phyloP scores from a whole-genome alignment of 2,329 filamentous ascomycete species.

The Neoascochyta sp. region DNA sequence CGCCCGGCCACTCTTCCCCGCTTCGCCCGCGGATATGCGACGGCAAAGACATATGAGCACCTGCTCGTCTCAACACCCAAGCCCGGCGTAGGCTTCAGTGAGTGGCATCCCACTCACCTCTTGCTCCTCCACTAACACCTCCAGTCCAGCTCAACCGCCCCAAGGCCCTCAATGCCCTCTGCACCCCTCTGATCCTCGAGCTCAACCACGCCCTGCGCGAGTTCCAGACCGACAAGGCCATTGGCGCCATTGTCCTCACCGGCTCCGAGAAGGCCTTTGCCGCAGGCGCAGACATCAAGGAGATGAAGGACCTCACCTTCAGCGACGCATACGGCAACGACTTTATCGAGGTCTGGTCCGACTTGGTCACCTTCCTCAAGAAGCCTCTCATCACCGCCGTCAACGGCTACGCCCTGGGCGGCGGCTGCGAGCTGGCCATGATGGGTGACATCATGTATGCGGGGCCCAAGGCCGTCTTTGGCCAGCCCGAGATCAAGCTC shows the following conservation, averaged over 20 bases:
- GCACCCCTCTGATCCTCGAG: constrained; percentile 83
- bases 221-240: constrained; percentile 31
- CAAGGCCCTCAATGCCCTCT: constrained; percentile 92
- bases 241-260: constrained; percentile 61
- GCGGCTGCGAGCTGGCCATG: constrained; percentile 93
- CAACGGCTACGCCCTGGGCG: constrained; percentile 89
- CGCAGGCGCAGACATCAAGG: constrained; percentile 95
- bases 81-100: constrained; percentile 88
- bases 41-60: constrained; percentile 64
- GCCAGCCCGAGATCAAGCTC: constrained; percentile 95
- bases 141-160: constrained; percentile 89
- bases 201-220: constrained; percentile 50
- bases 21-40: constrained; percentile 50
- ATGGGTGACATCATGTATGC: constrained; percentile 97
- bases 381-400: constrained; percentile 94
- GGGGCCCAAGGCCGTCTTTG: constrained; percentile 80
- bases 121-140: constrained; percentile 6
- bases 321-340: constrained; percentile 79
- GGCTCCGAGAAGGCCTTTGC: constrained; percentile 77
- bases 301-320: constrained; percentile 94
- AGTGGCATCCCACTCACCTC: constrained; percentile 1
- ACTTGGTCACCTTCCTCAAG: constrained; percentile 77
- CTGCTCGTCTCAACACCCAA: constrained; percentile 78
- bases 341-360: constrained; percentile 95
- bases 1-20: constrained; percentile 55